Evolutionary conservation across 208 protist genomes (phyloP).

Genomic region (Leishmania amazonensis): DNA sequence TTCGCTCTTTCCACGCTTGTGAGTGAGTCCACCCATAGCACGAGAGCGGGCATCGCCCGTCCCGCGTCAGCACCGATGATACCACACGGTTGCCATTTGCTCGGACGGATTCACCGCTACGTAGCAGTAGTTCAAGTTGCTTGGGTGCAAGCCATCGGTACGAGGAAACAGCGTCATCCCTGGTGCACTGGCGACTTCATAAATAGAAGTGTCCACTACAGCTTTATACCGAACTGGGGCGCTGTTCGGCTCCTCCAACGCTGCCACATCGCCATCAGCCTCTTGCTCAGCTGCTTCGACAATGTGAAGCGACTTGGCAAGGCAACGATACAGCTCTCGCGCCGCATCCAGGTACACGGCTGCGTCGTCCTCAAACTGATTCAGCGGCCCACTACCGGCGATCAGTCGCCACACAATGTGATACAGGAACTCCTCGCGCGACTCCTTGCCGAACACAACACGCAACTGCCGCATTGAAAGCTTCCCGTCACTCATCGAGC

Average conservation of each 20-base stretch:
- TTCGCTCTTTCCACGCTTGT: background rate
- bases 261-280: slow-evolving; percentile 15
- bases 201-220: slow-evolving; percentile 34
- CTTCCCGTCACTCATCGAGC: slow-evolving; percentile 20
- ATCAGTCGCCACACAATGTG: slow-evolving; percentile 75
- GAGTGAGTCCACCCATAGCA: background rate
- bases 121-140: slow-evolving; percentile 74
- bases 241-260: background rate
- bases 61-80: slow-evolving; percentile 29
- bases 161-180: slow-evolving; percentile 34
- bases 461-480: slow-evolving; percentile 29
- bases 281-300: background rate
- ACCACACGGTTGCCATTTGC: slow-evolving; percentile 41
- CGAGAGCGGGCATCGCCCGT: background rate
- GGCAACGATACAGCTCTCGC: slow-evolving; percentile 40
- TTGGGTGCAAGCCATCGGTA: slow-evolving; percentile 41
- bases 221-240: slow-evolving; percentile 13
- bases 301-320: slow-evolving; percentile 46
- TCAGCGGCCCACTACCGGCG: slow-evolving; percentile 68
- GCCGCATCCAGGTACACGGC: slow-evolving; percentile 50
- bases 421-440: slow-evolving; percentile 66
- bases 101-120: slow-evolving; percentile 52
- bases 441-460: slow-evolving; percentile 30
- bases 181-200: slow-evolving; percentile 23
- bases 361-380: slow-evolving; percentile 84